Evolutionary conservation across 495 filamentous ascomycete genomes (phyloP), one percentile per base, ranked within the genome.

Genomic region (Rostrohypoxylon terebratum): DNA sequence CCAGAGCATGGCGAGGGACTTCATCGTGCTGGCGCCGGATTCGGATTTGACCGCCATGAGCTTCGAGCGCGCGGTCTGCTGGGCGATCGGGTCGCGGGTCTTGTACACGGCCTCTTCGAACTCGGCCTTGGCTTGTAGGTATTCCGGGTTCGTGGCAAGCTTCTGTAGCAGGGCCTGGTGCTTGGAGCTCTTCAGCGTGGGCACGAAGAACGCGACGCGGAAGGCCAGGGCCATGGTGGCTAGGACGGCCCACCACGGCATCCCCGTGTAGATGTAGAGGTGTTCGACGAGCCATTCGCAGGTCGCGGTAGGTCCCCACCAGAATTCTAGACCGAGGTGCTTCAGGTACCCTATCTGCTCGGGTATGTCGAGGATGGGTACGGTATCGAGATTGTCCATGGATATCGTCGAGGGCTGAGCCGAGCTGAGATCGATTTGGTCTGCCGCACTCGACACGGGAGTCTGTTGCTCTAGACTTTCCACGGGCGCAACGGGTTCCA

Each of bases 161-260:
- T 81, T 80, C 68, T 85, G 83, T 60, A 90, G 79, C 62, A 82
- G 83, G 13, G 92, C 88, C 9, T 77, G 69, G 21, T 83, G 87
- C 68, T 93, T 88, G 10, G 89, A 83, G 18, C 88, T 85, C 20
- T 79, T 76, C 8, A 94, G 70, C 67, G 88, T 87, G 10, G 89
- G 85, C 59, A 89, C 88, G 75, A 97, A 83, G 18, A 96, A 80
- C 9, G 78, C 74, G 1, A 85, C n/a, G 51, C 95, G 90, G 69
- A 93, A 77, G n/a, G 86, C 36, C 0, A 94, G 2, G 38, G 92
- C 89, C 0, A 90, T 84, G 6, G 86, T 74, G 11, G 88, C 74
- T 59, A 98, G 90, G 64, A 92, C 88, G 6, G 80, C 87, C 89
- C 93, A 93, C 96, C 95, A 98, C 1, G 93, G 92, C 58, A 92